These are phyloP conservation scores for Oryza meyeriana DNA, from an alignment of 176 grass and related monocot species.

Conservation along the genomic window DNA sequence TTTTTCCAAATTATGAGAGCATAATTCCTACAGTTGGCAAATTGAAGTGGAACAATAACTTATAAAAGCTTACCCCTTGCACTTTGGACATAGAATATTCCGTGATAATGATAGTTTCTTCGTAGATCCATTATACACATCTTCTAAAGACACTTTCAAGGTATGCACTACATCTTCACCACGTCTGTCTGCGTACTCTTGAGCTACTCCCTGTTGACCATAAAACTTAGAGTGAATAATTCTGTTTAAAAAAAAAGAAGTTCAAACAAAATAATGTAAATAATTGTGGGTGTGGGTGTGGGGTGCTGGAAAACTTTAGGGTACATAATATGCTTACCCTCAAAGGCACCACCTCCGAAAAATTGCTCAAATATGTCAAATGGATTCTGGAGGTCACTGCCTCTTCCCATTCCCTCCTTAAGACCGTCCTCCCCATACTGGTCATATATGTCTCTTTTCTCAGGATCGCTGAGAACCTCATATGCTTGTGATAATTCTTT, in stretches of 20 bases:
- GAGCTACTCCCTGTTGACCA: slow-evolving; percentile 56
- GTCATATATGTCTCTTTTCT: slow-evolving; percentile 68
- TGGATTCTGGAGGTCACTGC: slow-evolving; percentile 53
- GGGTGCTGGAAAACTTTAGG: not conserved
- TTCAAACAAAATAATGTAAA: not conserved
- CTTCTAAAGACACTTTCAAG: slow-evolving; percentile 69
- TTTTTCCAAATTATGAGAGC: too few relatives aligned
- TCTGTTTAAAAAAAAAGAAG: not conserved
- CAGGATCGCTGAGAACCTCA: slow-evolving; percentile 75
- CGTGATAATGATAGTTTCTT: slow-evolving; percentile 66
- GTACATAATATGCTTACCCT: slow-evolving; percentile 26
- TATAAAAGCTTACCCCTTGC: slow-evolving; percentile 59
- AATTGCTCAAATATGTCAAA: slow-evolving; percentile 86
- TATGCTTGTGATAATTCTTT: slow-evolving; percentile 81
- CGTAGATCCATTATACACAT: slow-evolving; percentile 61
- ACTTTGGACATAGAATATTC: slow-evolving; percentile 69
- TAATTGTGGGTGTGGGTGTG: not conserved
- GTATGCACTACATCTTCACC: slow-evolving; percentile 64
- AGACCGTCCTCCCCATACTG: slow-evolving; percentile 77
- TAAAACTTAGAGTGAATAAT: slow-evolving; percentile 6
- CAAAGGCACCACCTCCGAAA: slow-evolving; percentile 64
- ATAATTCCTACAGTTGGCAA: not conserved
- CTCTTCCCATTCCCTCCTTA: slow-evolving; percentile 73
- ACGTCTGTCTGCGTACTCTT: slow-evolving; percentile 53
- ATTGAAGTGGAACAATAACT: not conserved